phyloP scores from a whole-genome alignment of 495 filamentous ascomycete genomes.

The Aspergillus mulundensis region DNA sequence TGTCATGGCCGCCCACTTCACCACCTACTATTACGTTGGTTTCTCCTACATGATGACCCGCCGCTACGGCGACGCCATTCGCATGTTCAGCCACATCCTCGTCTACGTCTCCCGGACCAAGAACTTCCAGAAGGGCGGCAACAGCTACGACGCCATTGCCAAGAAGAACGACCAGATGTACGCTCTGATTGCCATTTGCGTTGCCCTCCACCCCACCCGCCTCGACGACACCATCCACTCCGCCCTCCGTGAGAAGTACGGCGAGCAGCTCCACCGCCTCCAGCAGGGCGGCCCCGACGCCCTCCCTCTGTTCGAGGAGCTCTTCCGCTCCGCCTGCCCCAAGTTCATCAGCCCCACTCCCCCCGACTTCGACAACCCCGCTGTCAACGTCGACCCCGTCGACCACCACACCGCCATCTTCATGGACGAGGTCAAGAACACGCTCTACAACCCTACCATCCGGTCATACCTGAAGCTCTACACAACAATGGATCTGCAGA shows the following conservation, averaged over 20 bases:
- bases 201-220: slow-evolving; percentile 92
- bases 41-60: slow-evolving; percentile 99
- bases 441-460: slow-evolving; percentile 84
- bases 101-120: slow-evolving; percentile 98
- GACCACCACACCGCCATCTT: slow-evolving; percentile 96
- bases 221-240: slow-evolving; percentile 99
- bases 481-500: slow-evolving; percentile 98
- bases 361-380: slow-evolving; percentile 93
- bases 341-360: slow-evolving; percentile 99
- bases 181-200: slow-evolving; percentile 95
- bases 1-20: slow-evolving; percentile 99
- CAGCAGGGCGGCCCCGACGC: slow-evolving; percentile 94
- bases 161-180: slow-evolving; percentile 99
- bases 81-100: slow-evolving; percentile 99
- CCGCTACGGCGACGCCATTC: slow-evolving; percentile 96
- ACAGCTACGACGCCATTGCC: slow-evolving; percentile 93
- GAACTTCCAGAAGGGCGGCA: slow-evolving; percentile 97
- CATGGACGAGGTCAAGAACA: slow-evolving; percentile 99
- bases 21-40: slow-evolving; percentile 99
- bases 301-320: slow-evolving; percentile 92
- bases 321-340: slow-evolving; percentile 92
- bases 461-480: slow-evolving; percentile 98
- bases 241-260: slow-evolving; percentile 95
- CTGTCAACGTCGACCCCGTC: slow-evolving; percentile 90
- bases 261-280: slow-evolving; percentile 90